These are phyloP conservation scores for Candida ponderosae DNA, from an alignment of 805 yeast species.

Conservation along the genomic window DNA sequence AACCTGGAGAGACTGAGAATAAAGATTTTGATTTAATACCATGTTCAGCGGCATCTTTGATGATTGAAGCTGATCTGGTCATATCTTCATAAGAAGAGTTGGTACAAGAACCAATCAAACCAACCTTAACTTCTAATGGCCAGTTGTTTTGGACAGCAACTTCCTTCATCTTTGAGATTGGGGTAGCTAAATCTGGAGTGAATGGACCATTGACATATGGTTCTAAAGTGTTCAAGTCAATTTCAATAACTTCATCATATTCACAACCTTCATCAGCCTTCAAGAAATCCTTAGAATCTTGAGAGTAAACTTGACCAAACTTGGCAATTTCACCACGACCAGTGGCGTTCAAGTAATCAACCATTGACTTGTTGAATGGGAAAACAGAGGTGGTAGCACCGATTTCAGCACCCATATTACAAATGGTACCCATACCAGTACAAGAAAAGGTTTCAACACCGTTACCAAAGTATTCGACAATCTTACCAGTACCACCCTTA, in stretches of 20 bases:
- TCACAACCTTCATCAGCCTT: conserved; percentile 89
- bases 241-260: conserved; percentile 89
- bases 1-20: conserved; percentile 95
- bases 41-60: conserved; percentile 81
- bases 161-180: conserved; percentile 79
- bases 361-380: conserved; percentile 93
- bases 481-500: conserved; percentile 96
- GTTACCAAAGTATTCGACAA: conserved; percentile 93
- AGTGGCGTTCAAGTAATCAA: conserved; percentile 79
- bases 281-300: conserved; percentile 54
- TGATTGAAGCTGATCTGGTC: conserved; percentile 93
- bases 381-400: conserved; percentile 97
- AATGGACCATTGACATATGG: conserved; percentile 97
- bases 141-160: conserved; percentile 80
- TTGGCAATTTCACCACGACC: conserved; percentile 80
- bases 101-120: conserved; percentile 97
- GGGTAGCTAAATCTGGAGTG: conserved; percentile 97
- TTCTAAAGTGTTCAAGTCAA: conserved; percentile 82
- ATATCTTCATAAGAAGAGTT: conserved; percentile 98
- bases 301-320: conserved; percentile 60
- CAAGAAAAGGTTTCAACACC: conserved; percentile 91
- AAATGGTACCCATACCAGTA: conserved; percentile 99
- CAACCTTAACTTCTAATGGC: conserved; percentile 91
- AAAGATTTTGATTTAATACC: conserved; percentile 90
- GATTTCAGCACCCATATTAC: conserved; percentile 99